Evolutionary conservation across 805 yeast genomes (phyloP), one percentile per base, ranked within the genome.

Genomic region (Candida insectorum): DNA sequence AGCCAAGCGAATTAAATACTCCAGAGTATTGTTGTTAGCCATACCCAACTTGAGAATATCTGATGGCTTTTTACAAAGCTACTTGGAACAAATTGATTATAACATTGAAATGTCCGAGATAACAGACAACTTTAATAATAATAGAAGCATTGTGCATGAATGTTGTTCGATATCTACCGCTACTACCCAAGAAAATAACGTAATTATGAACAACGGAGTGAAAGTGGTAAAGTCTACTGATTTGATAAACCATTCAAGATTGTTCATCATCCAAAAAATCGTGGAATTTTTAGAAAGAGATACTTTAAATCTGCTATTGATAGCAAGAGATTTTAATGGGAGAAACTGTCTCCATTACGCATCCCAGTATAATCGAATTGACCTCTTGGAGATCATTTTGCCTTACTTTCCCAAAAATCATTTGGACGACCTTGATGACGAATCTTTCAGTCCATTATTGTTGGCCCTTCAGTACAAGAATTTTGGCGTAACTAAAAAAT

Each of bases 271-370:
- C 4, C 44, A 59, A 34, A 54, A 58, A 36, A 51, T 62, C n/a
- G 44, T 64, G 45, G 41, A 53, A 2, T 50, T 44, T 24, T 34
- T 54, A 10, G 24, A 48, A 2, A 34, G 39, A 2, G 39, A 40
- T 3, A 43, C 49, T 0, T 33, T 54, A 3, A 31, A 40, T 7
- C 43, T 51, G 4, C 39, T 65, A 7, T 51, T 65, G 14, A 48
- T 50, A 3, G 40, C 58, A 23, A 74, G 70, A 48, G 94, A 85
- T 55, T 67, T 74, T 30, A 76, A 78, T 44, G 95, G 94, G 3
- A 72, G 91, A 43, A 79, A 82, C 1, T 89, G 97, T 15, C 61
- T 93, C 12, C 97, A 91, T 57, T 87, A 88, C 53, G 94, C 95
- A 4, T 73, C 94, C 3, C 74, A 74, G 45, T 68, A 73, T 44